Evolutionary conservation across 2,329 filamentous ascomycete species (phyloP), one percentile per base, ranked within the genome.

Genomic region (Neoarthrinium moseri): DNA sequence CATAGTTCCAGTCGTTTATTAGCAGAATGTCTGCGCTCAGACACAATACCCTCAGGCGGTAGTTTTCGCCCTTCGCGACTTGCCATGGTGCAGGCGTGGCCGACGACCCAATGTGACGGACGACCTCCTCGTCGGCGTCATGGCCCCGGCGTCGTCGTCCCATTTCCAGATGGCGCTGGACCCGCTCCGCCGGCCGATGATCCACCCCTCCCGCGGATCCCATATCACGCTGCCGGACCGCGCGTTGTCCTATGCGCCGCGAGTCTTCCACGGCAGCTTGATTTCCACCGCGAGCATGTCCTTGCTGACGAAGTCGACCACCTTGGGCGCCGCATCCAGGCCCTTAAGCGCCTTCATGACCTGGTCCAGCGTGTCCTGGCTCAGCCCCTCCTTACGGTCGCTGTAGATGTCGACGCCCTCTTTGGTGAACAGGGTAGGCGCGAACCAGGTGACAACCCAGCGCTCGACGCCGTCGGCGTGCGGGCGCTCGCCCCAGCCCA

Each of bases 381-480:
- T 77, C 51, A 89, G 52, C 0, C 87, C 86, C 51, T 75, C 77
- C 42, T 68, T 75, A 13, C 76, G 72, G 55, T 86, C 75, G 36
- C 81, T 83, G 64, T 92, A 94, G 8, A 95, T 66, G 66, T 95
- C 90, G 23, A 95, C 59, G 0, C 90, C 90, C 46, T 89, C 87
- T 51, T 86, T 86, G 6, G 89, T 94, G 56, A 95, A 95, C 35
- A 91, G 55, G 20, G 88, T 95, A 59, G 87, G 84, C 51, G 85
- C 84, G 65, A 95, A 95, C 75, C 86, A 92, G 4, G 88, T 95
- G 12, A 95, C 87, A 2, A 80, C 82, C 87, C 88, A 95, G 55
- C 77, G 75, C 64, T 82, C 78, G 38, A 56, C 62, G 7, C 49
- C 58, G 4, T 45, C 59, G 1, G 67, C 67, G 21, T 66, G 54